A percentile compares a stretch with the other conserved stretches of the same genome.
Conservation (phyloP, 1,284 basidiomycete genomes). For the Trametes hirsuta region DNA sequence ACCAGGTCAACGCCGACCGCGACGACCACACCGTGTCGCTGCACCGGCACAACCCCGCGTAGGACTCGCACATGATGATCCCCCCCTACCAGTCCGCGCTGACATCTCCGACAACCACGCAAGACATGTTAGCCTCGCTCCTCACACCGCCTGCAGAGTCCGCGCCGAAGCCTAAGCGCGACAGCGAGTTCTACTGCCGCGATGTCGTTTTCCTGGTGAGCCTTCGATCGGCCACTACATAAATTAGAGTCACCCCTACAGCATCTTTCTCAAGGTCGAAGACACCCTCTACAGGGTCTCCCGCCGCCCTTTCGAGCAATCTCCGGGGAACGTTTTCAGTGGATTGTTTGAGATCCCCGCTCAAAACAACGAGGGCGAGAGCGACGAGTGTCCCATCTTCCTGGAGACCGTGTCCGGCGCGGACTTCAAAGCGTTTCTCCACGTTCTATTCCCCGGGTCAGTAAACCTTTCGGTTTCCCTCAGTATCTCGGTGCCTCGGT, state of each 20-base stretch:
- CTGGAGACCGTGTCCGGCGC: neutral
- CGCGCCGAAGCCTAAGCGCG: neutral
- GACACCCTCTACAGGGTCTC: constrained; percentile 7
- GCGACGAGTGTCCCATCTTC: neutral
- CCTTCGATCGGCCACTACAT: too few species aligned
- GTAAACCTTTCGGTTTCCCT: neutral
- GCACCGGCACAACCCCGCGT: too few species aligned
- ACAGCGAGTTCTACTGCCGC: constrained; percentile 4
- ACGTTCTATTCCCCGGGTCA: constrained; percentile 5
- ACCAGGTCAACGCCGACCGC: too few species aligned
- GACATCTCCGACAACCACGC: too few species aligned
- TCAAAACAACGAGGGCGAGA: neutral
- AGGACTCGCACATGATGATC: too few species aligned
- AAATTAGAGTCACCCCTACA: neutral
- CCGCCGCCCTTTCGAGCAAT: constrained; percentile 4
- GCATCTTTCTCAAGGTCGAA: neutral
- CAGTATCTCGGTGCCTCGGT: neutral
- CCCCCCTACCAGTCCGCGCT: too few species aligned
- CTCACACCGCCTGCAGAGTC: neutral
- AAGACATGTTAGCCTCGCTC: neutral
- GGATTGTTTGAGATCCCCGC: constrained; percentile 1
- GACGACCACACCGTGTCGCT: too few species aligned
- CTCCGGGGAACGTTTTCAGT: neutral
- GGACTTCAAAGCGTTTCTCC: constrained; percentile 4
- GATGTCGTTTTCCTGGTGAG: constrained; percentile 10